Percentiles rank a stretch among this genome's conserved stretches.
phyloP scores from a whole-genome alignment of 768 basidiomycete species.

The Strobilomyces confusus region DNA sequence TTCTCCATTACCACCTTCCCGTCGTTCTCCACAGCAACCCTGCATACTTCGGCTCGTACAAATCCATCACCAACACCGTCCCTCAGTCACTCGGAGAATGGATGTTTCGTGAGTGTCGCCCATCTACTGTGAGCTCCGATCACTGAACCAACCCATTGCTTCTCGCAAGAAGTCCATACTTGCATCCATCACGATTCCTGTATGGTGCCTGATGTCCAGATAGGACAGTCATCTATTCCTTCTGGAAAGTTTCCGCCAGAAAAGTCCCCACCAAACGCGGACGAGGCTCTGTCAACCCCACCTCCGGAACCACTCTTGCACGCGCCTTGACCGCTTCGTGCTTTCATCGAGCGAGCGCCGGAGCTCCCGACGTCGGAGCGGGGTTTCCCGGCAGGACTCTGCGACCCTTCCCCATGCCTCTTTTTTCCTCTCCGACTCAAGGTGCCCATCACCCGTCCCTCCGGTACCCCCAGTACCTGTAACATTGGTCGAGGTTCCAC shows the following conservation, averaged over 20 bases:
- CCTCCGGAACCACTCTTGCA: constrained; percentile 68
- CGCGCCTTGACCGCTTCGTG: constrained; percentile 56
- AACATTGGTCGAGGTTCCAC: constrained; percentile 29
- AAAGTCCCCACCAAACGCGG: neutral
- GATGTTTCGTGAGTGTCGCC: constrained; percentile 8
- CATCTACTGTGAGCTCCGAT: neutral
- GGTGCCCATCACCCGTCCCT: constrained; percentile 16
- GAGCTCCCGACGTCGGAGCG: constrained; percentile 46
- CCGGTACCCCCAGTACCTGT: constrained; percentile 45
- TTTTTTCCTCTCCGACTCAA: constrained; percentile 19
- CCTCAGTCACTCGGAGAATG: neutral
- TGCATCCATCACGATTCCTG: constrained; percentile 48
- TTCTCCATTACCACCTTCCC: constrained; percentile 3
- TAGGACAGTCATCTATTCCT: constrained; percentile 30
- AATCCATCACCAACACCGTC: neutral
- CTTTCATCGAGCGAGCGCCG: constrained; percentile 48
- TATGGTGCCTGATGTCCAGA: constrained; percentile 36
- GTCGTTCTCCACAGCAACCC: neutral
- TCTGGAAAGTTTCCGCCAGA: constrained; percentile 5
- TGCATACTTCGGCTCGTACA: neutral
- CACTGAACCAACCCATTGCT: neutral
- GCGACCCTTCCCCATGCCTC: constrained; percentile 57
- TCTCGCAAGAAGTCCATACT: constrained; percentile 40
- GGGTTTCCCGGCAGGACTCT: constrained; percentile 61
- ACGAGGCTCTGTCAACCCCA: constrained; percentile 13